phyloP scores from a whole-genome alignment of 2,329 filamentous ascomycete genomes.

The Torrubiella hemipterigena region DNA sequence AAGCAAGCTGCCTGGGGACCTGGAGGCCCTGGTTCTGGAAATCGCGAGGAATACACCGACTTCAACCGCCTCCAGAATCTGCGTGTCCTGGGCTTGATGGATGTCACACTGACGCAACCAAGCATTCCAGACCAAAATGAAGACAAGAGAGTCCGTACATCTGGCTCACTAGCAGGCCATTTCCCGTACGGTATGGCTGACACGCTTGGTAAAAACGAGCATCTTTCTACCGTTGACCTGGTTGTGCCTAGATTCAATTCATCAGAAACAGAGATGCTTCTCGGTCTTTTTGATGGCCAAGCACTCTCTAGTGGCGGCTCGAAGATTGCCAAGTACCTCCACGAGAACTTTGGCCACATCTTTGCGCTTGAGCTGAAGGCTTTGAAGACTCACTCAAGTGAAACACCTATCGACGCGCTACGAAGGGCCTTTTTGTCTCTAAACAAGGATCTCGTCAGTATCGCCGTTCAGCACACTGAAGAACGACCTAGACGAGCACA shows the following conservation, averaged over 20 bases:
- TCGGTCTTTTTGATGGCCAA: slow-evolving; percentile 95
- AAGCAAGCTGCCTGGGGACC: slow-evolving; percentile 41
- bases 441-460: slow-evolving; percentile 87
- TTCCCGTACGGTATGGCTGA: slow-evolving; percentile 97
- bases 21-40: slow-evolving; percentile 39
- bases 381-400: slow-evolving; percentile 52
- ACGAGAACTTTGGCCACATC: slow-evolving; percentile 85
- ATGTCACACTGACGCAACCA: slow-evolving; percentile 88
- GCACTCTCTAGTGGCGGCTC: slow-evolving; percentile 80
- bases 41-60: slow-evolving; percentile 62
- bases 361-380: slow-evolving; percentile 73
- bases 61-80: slow-evolving; percentile 78
- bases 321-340: slow-evolving; percentile 90
- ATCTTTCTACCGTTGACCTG: slow-evolving; percentile 89
- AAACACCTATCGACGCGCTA: slow-evolving; percentile 73
- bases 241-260: slow-evolving; percentile 87
- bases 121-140: slow-evolving; percentile 93
- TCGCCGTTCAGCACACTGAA: slow-evolving; percentile 69
- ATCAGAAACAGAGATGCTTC: slow-evolving; percentile 75
- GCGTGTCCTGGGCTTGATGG: slow-evolving; percentile 87
- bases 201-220: slow-evolving; percentile 83
- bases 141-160: slow-evolving; percentile 90
- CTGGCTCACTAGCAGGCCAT: slow-evolving; percentile 81
- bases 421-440: slow-evolving; percentile 76
- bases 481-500: slow-evolving; percentile 56